Evolutionary conservation across 139 green algal species (phyloP), one percentile per base, ranked within the genome.

Genomic region (Bryopsis sp.): DNA sequence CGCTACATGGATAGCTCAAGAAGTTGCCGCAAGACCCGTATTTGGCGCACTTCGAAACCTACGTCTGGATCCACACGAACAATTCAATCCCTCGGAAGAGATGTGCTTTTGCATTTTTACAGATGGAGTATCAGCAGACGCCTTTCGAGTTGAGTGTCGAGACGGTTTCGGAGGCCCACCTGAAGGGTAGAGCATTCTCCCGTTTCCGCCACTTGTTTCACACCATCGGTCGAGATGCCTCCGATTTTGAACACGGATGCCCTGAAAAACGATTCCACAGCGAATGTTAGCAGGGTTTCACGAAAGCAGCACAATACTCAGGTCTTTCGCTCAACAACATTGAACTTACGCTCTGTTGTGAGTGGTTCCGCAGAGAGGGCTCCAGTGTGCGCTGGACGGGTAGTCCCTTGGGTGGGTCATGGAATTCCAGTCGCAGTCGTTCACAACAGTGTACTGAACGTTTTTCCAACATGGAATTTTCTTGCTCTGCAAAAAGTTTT

Each of bases 161-260:
- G 11, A 67, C 32, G 33, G 15, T 61, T 7, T 67, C 7, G 24
- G 31, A 67, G 6, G 5, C 28, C 59, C 22, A 7, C 31, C 8
- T 67, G 28, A 22, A 46, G 59, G 33, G 33, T 28, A 11, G 19
- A 19, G 59, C 34, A 47, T 11, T 67, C 7, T 39, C 59, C 59
- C 19, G 33, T 19, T 47, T 67, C 59, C 8, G 59, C 59, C 7
- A 67, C 59, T 26, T 67, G 11, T 26, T 67, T 67, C 28, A 67
- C 59, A 31, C 59, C 59, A n/a, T 46, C 34, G 5, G 59, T 67
- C 7, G 59, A 67, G 31, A 67, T 47, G 59, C 32, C 33, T 11
- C 50, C 50, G 24, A 36, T 26, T 6, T 61, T 36, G 50, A 61
- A 50, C 19, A 50, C 15, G 19, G 19, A 19, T 11, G 15, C 43